phyloP scores from a whole-genome alignment of 306 rosid genomes.

The cucumber (Cucumis sativus) region DNA sequence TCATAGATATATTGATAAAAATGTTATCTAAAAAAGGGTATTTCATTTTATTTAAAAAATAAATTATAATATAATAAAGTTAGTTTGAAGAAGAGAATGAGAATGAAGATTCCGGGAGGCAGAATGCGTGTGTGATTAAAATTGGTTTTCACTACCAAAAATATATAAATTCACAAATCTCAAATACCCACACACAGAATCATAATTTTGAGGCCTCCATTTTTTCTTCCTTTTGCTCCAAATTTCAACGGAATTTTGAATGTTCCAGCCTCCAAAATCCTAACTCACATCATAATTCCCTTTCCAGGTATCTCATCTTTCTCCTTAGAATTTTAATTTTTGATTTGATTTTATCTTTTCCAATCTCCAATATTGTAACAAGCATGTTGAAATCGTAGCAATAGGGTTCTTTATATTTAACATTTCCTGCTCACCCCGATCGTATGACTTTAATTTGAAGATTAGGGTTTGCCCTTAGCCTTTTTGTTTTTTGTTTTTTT shows the following conservation, averaged over 20 bases:
- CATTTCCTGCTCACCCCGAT: not conserved
- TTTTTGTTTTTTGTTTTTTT: not conserved
- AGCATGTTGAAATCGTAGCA: not conserved
- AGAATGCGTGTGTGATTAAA: too few species aligned
- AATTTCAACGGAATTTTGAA: not conserved
- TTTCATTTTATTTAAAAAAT: too few species aligned
- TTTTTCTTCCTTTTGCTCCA: not conserved
- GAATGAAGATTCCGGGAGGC: too few species aligned
- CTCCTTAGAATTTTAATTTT: not conserved
- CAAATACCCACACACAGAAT: not conserved
- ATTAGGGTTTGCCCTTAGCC: not conserved
- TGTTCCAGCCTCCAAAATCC: not conserved
- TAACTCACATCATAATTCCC: not conserved
- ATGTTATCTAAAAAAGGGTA: too few species aligned
- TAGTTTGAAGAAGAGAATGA: too few species aligned
- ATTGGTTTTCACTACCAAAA: not conserved
- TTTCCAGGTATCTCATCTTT: not conserved
- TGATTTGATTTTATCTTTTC: not conserved
- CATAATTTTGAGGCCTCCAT: not conserved
- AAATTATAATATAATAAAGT: too few species aligned
- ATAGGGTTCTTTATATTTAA: not conserved
- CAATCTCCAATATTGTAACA: not conserved
- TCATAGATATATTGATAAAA: too few species aligned
- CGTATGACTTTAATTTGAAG: not conserved
- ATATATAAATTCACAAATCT: not conserved